phyloP scores from a whole-genome alignment of 2,329 filamentous ascomycete genomes.

The Neonectria punicea region DNA sequence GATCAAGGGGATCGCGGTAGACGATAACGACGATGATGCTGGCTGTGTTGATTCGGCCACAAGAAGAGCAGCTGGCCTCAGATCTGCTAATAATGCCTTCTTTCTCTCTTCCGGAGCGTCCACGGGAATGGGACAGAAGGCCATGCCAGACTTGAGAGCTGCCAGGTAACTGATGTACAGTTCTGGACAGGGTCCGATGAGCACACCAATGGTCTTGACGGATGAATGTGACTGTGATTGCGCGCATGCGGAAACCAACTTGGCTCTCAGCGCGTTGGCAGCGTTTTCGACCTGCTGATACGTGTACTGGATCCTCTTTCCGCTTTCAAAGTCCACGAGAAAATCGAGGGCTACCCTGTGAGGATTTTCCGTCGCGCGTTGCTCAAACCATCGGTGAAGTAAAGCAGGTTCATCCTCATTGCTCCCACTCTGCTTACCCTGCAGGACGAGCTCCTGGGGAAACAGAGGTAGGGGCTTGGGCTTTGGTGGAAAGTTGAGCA shows the following conservation, averaged over 20 bases:
- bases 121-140: conserved; percentile 51
- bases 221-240: background rate
- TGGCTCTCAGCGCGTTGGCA: background rate
- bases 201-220: background rate
- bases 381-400: background rate
- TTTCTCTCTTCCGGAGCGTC: conserved; percentile 45
- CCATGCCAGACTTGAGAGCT: conserved; percentile 48
- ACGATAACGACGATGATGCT: background rate
- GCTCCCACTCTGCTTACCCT: background rate
- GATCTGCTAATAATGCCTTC: background rate
- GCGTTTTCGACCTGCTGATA: background rate
- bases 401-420: background rate
- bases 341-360: background rate
- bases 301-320: background rate
- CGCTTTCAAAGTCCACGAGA: background rate
- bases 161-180: conserved; percentile 51
- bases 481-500: background rate
- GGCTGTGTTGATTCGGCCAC: background rate
- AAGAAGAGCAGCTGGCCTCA: background rate
- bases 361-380: background rate
- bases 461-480: background rate
- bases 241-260: background rate
- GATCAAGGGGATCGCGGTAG: background rate
- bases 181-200: conserved; percentile 41
- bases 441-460: background rate